Evolutionary conservation across 2,329 filamentous ascomycete species (phyloP), one percentile per base, ranked within the genome.

Genomic region (Ceratocystis papillata): DNA sequence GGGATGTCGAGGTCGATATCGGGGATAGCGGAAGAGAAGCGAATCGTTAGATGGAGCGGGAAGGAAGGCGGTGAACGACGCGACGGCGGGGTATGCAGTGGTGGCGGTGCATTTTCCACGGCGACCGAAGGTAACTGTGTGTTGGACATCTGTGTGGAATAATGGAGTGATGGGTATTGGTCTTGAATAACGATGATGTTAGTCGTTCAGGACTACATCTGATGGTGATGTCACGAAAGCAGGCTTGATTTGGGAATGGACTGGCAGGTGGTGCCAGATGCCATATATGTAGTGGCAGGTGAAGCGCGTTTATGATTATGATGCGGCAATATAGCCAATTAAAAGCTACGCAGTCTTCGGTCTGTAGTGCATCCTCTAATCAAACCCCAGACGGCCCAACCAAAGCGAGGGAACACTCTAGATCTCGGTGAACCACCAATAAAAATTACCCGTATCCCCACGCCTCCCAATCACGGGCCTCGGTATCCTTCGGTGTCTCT

Each of bases 21-120:
- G 17, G 90, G 87, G 67, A 93, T 82, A 0, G 90, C 86, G 68
- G 87, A 86, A 64, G 90, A 90, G 82, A 99, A 97, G 75, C 93
- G 91, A 74, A 97, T 87, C 46, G 89, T 93, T 59, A 97, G 81
- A 72, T 88, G 85, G 66, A 96, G 80, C 44, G 80, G 80, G 33
- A 37, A 37, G n/a, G 12, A 59, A 25, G 55, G 28, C 8, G 55
- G 20, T 25, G 55, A 33, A 8, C 28, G 55, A 17, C 55, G 55
- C 25, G 55, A 28, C 10, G 28, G 6, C 8, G 28, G 28, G 5
- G 22, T 25, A 33, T 33, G 28, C 15, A 33, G 55, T 12, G 28
- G 55, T 3, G 28, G 3, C 37, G 10, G 37, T 12, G 10, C 3
- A 5, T 12, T 41, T 15, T 41, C 37, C 37, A 12, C 37, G 1